These are phyloP conservation scores for Grifola frondosa DNA, from an alignment of 1,284 basidiomycete species.

Conservation along the genomic window DNA sequence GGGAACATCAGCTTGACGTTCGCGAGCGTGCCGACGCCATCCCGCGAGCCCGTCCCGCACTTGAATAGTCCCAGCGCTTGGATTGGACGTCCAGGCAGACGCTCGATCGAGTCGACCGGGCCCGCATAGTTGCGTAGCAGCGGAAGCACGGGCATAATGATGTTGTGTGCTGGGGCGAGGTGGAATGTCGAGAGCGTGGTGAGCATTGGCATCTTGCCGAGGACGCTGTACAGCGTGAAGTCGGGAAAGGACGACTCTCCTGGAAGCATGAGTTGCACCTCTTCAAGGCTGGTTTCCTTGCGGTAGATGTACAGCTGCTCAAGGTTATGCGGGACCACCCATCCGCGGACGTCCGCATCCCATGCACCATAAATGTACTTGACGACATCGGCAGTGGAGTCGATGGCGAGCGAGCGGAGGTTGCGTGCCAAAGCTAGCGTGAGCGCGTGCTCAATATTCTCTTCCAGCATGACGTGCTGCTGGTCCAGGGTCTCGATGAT, in stretches of 20 bases:
- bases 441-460: conserved; percentile 23
- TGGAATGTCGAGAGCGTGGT: conserved; percentile 26
- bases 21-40: conserved; percentile 24
- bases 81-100: conserved; percentile 22
- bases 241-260: conserved; percentile 27
- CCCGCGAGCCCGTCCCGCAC: conserved; percentile 19
- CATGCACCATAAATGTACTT: conserved; percentile 28
- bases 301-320: conserved; percentile 37
- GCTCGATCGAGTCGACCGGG: conserved; percentile 23
- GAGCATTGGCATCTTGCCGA: conserved; percentile 23
- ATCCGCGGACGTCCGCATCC: conserved; percentile 17
- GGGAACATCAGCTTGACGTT: conserved; percentile 12
- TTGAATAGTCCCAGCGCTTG: conserved; percentile 27
- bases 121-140: conserved; percentile 29
- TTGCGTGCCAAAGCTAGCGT: conserved; percentile 32
- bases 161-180: conserved; percentile 21
- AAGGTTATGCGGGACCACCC: conserved; percentile 32
- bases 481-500: conserved; percentile 6
- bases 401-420: conserved; percentile 38
- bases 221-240: conserved; percentile 24
- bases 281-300: conserved; percentile 15
- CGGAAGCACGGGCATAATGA: conserved; percentile 28
- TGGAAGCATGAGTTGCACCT: conserved; percentile 15
- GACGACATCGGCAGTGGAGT: conserved; percentile 40
- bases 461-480: conserved; percentile 6